Evolutionary conservation across 148 eudicot species (phyloP).

Genomic region (Cornus controversa): DNA sequence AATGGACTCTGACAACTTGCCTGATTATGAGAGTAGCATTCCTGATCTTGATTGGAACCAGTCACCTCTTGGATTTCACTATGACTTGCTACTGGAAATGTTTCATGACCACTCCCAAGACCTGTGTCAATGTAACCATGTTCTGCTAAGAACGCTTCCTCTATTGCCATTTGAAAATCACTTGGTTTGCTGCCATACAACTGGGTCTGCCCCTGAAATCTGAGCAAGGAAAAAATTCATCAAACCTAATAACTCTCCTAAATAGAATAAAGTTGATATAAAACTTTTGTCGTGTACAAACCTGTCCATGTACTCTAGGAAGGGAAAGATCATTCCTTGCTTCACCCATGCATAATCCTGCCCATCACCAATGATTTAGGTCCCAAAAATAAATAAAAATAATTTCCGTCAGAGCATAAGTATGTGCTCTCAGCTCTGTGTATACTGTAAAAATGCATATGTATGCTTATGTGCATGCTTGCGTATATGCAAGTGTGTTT

Average conservation of each 20-base stretch:
- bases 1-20: slow-evolving; percentile 34
- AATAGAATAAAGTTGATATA: too few species aligned
- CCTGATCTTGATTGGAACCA: slow-evolving; percentile 54
- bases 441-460: too few species aligned
- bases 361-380: slow-evolving; percentile 13
- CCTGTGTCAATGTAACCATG: slow-evolving; percentile 48
- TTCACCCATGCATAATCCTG: slow-evolving; percentile 98
- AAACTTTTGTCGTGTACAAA: slow-evolving; percentile 24
- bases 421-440: too few species aligned
- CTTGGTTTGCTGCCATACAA: slow-evolving; percentile 81
- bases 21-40: slow-evolving; percentile 39
- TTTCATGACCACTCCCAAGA: slow-evolving; percentile 26
- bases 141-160: slow-evolving; percentile 86
- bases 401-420: too few species aligned
- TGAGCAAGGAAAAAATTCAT: slow-evolving; percentile 24
- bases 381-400: too few species aligned
- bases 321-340: slow-evolving; percentile 93
- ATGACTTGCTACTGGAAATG: slow-evolving; percentile 18
- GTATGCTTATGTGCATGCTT: too few species aligned
- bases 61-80: slow-evolving; percentile 45
- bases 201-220: slow-evolving; percentile 92
- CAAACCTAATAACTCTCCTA: not conserved
- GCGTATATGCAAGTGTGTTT: too few species aligned
- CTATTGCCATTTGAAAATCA: slow-evolving; percentile 82
- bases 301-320: slow-evolving; percentile 75